Evolutionary conservation across 257 asterid species (phyloP).

Genomic region (Solanum ossicruentum): DNA sequence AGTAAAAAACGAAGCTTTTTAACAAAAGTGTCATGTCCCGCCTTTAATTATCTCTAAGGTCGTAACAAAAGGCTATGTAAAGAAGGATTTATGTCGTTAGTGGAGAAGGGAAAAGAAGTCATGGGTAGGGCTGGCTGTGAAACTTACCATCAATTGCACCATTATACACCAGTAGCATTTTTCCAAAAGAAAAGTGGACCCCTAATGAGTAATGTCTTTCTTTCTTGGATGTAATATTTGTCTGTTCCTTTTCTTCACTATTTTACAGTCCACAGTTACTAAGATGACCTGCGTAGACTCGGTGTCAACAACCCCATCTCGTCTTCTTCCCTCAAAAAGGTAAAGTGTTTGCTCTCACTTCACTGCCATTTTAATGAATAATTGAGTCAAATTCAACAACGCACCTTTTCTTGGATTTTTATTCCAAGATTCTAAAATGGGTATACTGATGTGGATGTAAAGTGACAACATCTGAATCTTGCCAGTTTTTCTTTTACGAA

Average conservation of each 20-base stretch:
- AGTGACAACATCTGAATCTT: not conserved
- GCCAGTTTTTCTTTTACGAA: not conserved
- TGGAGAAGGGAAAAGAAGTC: not conserved
- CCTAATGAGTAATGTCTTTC: not conserved
- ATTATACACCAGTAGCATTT: not conserved
- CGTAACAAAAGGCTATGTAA: not conserved
- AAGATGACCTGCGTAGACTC: not conserved
- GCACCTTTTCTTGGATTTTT: not conserved
- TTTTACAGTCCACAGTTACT: not conserved
- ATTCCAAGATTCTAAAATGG: not conserved
- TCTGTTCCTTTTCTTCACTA: not conserved
- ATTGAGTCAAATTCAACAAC: not conserved
- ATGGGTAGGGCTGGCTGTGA: not conserved
- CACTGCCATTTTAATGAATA: not conserved
- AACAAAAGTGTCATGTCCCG: too few species aligned
- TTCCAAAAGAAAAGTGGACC: conserved; percentile 6
- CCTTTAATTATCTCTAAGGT: too few species aligned
- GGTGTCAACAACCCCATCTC: not conserved
- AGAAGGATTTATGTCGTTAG: conserved; percentile 6
- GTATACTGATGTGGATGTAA: not conserved
- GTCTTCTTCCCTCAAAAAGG: not conserved
- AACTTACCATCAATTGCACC: not conserved
- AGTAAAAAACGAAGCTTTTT: not conserved
- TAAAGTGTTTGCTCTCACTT: not conserved
- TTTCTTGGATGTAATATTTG: not conserved